Conservation (phyloP, 73 alveolate species). For the Tetrahymena borealis region DNA sequence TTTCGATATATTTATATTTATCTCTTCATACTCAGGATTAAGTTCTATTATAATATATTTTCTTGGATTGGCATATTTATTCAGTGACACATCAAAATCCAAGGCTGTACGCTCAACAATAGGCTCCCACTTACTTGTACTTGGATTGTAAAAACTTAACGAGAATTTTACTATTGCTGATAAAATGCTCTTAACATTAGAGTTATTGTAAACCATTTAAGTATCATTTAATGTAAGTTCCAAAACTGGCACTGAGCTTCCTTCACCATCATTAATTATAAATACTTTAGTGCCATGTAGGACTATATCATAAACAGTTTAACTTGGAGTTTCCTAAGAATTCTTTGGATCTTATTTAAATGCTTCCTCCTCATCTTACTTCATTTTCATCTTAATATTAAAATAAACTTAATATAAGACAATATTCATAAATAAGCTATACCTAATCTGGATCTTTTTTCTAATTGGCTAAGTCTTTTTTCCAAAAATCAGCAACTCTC, state of each 20-base stretch:
- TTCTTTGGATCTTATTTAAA: not conserved
- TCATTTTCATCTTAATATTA: not conserved
- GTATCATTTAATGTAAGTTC: conserved; percentile 38
- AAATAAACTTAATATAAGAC: not conserved
- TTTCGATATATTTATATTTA: conserved; percentile 23
- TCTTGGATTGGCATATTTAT: conserved; percentile 41
- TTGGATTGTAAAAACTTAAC: conserved; percentile 44
- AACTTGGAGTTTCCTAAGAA: conserved; percentile 14
- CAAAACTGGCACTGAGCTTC: conserved; percentile 48
- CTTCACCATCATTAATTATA: conserved; percentile 48
- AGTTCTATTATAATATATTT: conserved; percentile 20
- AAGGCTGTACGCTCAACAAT: conserved; percentile 28
- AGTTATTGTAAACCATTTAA: not conserved
- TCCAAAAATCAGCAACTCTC: conserved; percentile 12
- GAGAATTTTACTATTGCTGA: conserved; percentile 18
- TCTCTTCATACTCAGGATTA: not conserved
- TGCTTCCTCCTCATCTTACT: not conserved
- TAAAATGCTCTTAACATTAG: conserved; percentile 9
- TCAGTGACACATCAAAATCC: conserved; percentile 21
- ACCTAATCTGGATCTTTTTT: not conserved
- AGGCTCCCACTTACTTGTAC: conserved; percentile 52
- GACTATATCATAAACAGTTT: conserved; percentile 23
- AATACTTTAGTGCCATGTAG: conserved; percentile 19
- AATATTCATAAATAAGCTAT: not conserved
- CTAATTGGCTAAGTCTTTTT: not conserved